Base-by-base conservation (phyloP, 202 grass and related monocot species). In the Dendrocalamus latiflorus region DNA sequence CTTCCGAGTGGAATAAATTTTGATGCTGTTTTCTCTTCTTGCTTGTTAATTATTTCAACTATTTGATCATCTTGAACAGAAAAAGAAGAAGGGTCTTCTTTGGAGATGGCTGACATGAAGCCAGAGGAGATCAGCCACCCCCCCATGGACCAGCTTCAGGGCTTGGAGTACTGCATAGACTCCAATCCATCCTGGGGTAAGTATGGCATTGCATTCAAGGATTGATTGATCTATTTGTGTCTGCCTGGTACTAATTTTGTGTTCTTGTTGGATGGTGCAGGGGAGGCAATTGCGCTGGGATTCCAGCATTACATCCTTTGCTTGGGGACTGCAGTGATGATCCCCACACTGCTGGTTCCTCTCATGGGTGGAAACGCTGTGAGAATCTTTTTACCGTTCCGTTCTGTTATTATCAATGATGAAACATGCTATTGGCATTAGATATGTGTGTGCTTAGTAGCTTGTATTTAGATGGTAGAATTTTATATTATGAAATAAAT, bases 141-240 rank as follows among this genome's bases (percentile, higher is more conserved):
- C 49, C 89, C 94, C n/a, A 93, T 93, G 94, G 94, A 97, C 61
- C 94, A 97, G 75, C 84, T 97, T n/a, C 89, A 86, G 50, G 94
- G 94, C 6, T 76, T 97, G 78, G 91, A 93, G 78, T 97, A 93
- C 77, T 97, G 94, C 82, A 88, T 93, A 84, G 94, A 97, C 67
- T 97, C 94, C 78, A 97, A 97, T 30, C 94, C 94, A 9, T 93
- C 89, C 34, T 97, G 94, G 94, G 94, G 94, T 97, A 73, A 81
- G 86, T 45, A 25, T 41, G 25, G 26, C 69, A 72, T 51, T 72
- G 8, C 15, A 48, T 26, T 85, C 14, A 12, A 44, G 43, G 43
- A 44, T 44, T 43, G 28, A 68, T 87, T 68, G 47, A 25, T 76
- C 39, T 66, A 58, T 71, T 8, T 36, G 30, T 63, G 45, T 13